Evolutionary conservation across 2,329 filamentous ascomycete genomes (phyloP).

Genomic region (Alternaria sp.): DNA sequence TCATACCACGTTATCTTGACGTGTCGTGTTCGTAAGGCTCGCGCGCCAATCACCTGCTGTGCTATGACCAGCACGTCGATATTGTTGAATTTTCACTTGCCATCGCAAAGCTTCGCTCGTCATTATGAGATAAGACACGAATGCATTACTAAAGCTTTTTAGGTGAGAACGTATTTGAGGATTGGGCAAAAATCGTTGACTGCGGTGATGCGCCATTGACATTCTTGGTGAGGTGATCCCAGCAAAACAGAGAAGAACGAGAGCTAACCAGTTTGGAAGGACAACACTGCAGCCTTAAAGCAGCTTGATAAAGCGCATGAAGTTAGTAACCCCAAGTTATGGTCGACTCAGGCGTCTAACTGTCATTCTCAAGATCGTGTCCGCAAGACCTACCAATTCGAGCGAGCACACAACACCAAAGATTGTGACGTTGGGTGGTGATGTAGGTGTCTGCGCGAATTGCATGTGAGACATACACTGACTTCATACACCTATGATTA

Average conservation of each 20-base stretch:
- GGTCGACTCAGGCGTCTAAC: not conserved
- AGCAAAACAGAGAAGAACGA: not conserved
- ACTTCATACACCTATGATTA: no score
- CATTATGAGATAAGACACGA: not conserved
- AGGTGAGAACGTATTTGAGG: slow-evolving; percentile 55
- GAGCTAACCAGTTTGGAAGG: slow-evolving; percentile 37
- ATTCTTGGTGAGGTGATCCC: slow-evolving; percentile 49
- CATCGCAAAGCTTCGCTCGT: not conserved
- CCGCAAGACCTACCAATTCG: slow-evolving; percentile 57
- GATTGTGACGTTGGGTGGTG: slow-evolving; percentile 64
- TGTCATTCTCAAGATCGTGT: slow-evolving; percentile 50
- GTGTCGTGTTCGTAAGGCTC: slow-evolving; percentile 1
- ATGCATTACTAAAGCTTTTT: not conserved
- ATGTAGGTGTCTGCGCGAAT: slow-evolving; percentile 30
- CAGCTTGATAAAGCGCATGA: slow-evolving; percentile 63
- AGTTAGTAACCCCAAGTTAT: slow-evolving; percentile 39
- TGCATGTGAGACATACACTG: no score
- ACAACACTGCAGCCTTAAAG: slow-evolving; percentile 64
- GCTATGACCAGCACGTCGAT: not conserved
- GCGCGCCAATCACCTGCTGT: not conserved
- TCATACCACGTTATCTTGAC: not conserved
- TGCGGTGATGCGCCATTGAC: slow-evolving; percentile 65
- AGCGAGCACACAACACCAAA: slow-evolving; percentile 57
- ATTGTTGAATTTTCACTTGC: not conserved
- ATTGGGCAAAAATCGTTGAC: slow-evolving; percentile 64